A percentile compares a stretch with the other conserved stretches of the same genome.
Conservation (phyloP, 2,329 filamentous ascomycete genomes). For the Didymella pinodella region DNA sequence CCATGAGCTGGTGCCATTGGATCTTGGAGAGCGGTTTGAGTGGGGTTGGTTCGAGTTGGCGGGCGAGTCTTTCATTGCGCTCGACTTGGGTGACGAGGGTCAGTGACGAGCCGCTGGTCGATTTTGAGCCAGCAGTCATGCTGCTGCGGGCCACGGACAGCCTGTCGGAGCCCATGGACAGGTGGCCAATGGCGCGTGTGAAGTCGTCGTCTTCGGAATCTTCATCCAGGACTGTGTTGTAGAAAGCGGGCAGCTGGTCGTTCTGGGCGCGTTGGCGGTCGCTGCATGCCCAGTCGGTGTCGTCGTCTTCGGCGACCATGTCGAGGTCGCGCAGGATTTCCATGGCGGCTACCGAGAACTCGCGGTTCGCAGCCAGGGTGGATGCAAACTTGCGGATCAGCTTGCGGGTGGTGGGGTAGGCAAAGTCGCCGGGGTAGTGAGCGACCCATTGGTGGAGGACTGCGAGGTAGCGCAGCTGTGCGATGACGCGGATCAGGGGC, state of each 20-base stretch:
- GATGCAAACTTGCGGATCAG: constrained; percentile 78
- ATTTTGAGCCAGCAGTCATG: constrained; percentile 36
- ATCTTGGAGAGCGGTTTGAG: constrained; percentile 78
- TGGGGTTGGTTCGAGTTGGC: constrained; percentile 73
- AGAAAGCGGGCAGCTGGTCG: constrained; percentile 53
- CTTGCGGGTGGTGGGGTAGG: constrained; percentile 74
- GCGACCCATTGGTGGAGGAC: constrained; percentile 89
- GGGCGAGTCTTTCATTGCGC: constrained; percentile 80
- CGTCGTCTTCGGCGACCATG: constrained; percentile 82
- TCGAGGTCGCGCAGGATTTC: constrained; percentile 85
- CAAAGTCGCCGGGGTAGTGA: constrained; percentile 92
- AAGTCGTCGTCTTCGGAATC: constrained; percentile 50
- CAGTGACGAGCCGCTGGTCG: constrained; percentile 47
- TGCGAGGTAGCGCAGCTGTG: constrained; percentile 83
- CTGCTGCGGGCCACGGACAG: constrained; percentile 44
- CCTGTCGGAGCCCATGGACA: constrained; percentile 41
- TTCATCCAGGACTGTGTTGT: constrained; percentile 53
- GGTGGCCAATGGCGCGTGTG: constrained; percentile 39
- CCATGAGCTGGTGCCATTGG: constrained; percentile 91
- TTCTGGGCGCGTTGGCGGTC: constrained; percentile 67
- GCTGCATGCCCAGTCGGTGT: constrained; percentile 87
- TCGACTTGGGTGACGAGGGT: constrained; percentile 73
- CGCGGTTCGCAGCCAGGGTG: constrained; percentile 76
- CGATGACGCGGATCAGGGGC: constrained; percentile 78
- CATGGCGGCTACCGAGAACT: constrained; percentile 83